These are phyloP conservation scores for Colletotrichum falcatum DNA, from an alignment of 2,329 filamentous ascomycete genomes.

Conservation along the genomic window DNA sequence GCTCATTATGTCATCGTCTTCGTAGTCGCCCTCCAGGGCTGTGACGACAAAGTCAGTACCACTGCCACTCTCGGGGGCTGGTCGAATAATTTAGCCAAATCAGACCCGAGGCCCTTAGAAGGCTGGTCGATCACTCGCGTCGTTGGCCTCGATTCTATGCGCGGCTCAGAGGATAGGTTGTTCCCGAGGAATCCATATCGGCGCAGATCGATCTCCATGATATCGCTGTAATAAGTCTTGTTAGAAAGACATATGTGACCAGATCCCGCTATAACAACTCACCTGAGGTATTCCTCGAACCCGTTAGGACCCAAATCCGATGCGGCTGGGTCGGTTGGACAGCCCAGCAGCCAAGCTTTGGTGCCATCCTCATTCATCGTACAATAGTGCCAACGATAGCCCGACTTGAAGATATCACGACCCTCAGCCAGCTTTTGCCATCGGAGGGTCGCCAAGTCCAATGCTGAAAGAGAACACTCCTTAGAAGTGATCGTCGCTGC, in stretches of 20 bases:
- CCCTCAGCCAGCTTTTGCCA: conserved; percentile 98
- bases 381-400: conserved; percentile 99
- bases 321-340: conserved; percentile 77
- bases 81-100: conserved; percentile 89
- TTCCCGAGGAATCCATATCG: conserved; percentile 92
- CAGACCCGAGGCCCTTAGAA: conserved; percentile 80
- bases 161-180: conserved; percentile 70
- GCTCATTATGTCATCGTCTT: conserved; percentile 73
- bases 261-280: neutral
- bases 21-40: conserved; percentile 82
- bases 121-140: conserved; percentile 64
- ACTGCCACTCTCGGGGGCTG: conserved; percentile 85
- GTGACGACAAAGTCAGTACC: conserved; percentile 94
- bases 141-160: conserved; percentile 62
- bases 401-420: conserved; percentile 88
- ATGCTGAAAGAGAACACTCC: conserved; percentile 89
- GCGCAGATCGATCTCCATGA: conserved; percentile 92
- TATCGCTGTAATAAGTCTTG: conserved; percentile 67
- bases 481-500: conserved; percentile 86
- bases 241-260: neutral
- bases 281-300: conserved; percentile 88
- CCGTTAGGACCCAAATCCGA: conserved; percentile 76
- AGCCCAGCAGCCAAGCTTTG: conserved; percentile 96
- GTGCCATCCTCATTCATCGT: conserved; percentile 95
- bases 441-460: conserved; percentile 87